Evolutionary conservation across 208 protist species (phyloP), one percentile per base, ranked within the genome.

Genomic region (Hexamita inflata): DNA sequence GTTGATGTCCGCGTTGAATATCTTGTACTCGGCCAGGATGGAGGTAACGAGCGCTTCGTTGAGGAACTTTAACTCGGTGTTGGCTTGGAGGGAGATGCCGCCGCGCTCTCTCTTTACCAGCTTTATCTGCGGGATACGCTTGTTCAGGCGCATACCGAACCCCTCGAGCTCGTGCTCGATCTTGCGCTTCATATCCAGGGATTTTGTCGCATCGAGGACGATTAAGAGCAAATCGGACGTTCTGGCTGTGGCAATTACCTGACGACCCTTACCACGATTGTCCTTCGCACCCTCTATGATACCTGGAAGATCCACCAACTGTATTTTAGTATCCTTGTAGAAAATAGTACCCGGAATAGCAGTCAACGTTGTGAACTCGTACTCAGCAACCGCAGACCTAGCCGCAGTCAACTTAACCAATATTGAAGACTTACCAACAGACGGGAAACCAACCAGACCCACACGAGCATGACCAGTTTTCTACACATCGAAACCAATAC

Each of bases 311-410:
- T 83, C 80, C 0, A 83, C 7, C 1, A 83, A 19, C 65, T 84
- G 79, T 32, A 84, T 73, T 35, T 81, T 79, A 11, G 79, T 57
- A n/a, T n/a, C 75, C 0, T 82, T 82, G 26, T 82, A 24, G 41
- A 66, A 30, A n/a, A 80, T n/a, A 9, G 59, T 75, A 11, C 73
- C 70, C 35, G 95, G 95, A 83, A 98, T 95, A 85, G 93, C 96
- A 28, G 94, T 98, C 24, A 98, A 87, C 7, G 95, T 98, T 42
- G 95, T 98, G 85, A 98, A 98, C 75, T 98, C 93, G 81, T 96
- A 96, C 30, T 88, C 85, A 0, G 92, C 94, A 38, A 89, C 91
- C 83, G 92, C 91, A 73, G 91, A 95, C 75, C 89, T 82, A 29
- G 94, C 94, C 34, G 89, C 83, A 1, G 94, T 98, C 0, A 97